These are phyloP conservation scores for Pulveroboletus sp. DNA, from an alignment of 768 basidiomycete genomes.

Conservation along the genomic window DNA sequence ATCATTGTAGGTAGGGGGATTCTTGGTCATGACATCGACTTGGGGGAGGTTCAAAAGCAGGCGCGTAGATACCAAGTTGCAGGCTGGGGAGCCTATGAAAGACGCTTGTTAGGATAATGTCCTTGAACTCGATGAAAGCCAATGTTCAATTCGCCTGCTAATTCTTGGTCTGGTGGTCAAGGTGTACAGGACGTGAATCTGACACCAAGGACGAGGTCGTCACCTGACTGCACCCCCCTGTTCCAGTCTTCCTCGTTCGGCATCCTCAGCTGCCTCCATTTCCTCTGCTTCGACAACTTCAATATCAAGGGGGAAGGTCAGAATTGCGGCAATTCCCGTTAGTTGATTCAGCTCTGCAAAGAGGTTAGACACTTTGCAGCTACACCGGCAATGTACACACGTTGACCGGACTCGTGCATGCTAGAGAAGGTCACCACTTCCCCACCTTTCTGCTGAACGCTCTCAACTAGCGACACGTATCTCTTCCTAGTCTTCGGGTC, in stretches of 20 bases:
- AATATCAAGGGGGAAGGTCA: conserved; percentile 93
- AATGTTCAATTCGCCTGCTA: conserved; percentile 1
- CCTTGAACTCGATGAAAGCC: neutral
- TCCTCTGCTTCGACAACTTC: conserved; percentile 96
- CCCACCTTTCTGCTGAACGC: conserved; percentile 80
- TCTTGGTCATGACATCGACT: conserved; percentile 55
- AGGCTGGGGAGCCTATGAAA: conserved; percentile 89
- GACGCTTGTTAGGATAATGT: conserved; percentile 35
- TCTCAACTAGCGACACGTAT: conserved; percentile 86
- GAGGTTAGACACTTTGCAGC: neutral
- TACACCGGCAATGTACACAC: conserved; percentile 43
- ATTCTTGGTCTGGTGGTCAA: neutral
- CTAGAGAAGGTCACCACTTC: conserved; percentile 97
- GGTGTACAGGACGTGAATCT: neutral
- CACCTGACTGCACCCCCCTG: conserved; percentile 6
- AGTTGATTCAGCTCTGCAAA: conserved; percentile 86
- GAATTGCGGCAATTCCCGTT: conserved; percentile 90
- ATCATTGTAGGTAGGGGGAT: conserved; percentile 98
- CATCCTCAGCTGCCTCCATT: conserved; percentile 57
- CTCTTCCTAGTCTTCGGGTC: conserved; percentile 72
- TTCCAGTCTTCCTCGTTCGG: conserved; percentile 17
- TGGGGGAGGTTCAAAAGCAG: conserved; percentile 45
- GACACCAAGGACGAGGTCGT: neutral
- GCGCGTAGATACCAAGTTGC: conserved; percentile 81
- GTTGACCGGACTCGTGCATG: conserved; percentile 99